Percentiles rank a stretch among this genome's conserved stretches.
Evolutionary conservation across 2,329 filamentous ascomycete species (phyloP).

Genomic region (Paramyrothecium sp.): DNA sequence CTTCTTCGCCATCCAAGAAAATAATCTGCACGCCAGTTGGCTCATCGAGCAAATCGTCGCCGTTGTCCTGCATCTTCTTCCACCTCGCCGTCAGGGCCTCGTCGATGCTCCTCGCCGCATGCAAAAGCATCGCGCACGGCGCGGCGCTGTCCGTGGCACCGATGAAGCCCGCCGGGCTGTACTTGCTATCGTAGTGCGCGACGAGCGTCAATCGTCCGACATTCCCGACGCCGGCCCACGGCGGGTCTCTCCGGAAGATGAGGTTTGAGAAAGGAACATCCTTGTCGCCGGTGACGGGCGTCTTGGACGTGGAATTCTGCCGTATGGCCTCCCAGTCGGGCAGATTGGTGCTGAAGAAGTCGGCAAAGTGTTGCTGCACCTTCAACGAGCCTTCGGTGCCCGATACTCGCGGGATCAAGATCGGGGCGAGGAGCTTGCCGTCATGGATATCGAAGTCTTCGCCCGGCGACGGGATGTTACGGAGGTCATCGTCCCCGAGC

Average conservation of each 20-base stretch:
- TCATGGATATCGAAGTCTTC: constrained; percentile 75
- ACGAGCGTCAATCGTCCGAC: constrained; percentile 81
- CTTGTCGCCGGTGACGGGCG: constrained; percentile 68
- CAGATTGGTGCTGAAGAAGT: constrained; percentile 74
- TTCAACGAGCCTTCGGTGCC: constrained; percentile 73
- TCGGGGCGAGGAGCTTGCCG: constrained; percentile 78
- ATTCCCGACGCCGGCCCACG: constrained; percentile 72
- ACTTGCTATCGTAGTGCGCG: constrained; percentile 90
- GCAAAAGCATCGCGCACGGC: constrained; percentile 91
- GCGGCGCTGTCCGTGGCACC: constrained; percentile 92
- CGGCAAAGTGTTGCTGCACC: constrained; percentile 77
- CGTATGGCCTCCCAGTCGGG: constrained; percentile 78
- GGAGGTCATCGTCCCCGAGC: constrained; percentile 74
- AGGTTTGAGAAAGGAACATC: constrained; percentile 84
- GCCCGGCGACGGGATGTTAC: constrained; percentile 67
- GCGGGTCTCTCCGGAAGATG: constrained; percentile 84
- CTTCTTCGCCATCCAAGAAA: constrained; percentile 91
- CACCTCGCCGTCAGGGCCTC: constrained; percentile 78
- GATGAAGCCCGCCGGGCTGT: constrained; percentile 79
- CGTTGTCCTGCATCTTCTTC: constrained; percentile 65
- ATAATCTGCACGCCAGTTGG: constrained; percentile 85
- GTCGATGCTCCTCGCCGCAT: constrained; percentile 79
- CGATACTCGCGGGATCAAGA: constrained; percentile 84
- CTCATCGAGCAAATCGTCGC: constrained; percentile 62
- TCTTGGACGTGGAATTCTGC: constrained; percentile 88